Evolutionary conservation across 331 rosid species (phyloP).

Genomic region (Malus hybrid): DNA sequence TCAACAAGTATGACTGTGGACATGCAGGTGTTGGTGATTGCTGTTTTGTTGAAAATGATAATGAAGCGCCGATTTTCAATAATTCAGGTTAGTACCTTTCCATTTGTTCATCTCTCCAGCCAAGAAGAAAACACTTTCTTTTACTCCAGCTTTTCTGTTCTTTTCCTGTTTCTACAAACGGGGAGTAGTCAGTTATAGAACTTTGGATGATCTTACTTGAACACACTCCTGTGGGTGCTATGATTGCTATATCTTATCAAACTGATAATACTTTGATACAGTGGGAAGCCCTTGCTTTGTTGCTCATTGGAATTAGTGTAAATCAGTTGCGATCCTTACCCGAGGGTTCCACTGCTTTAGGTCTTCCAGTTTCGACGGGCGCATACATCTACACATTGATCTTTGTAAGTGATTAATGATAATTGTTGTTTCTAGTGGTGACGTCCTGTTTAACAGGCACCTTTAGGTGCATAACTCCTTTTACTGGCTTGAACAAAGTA

Average conservation of each 20-base stretch:
- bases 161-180: not conserved
- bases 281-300: conserved; percentile 94
- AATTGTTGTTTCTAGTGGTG: not conserved
- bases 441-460: not conserved
- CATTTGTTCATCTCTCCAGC: not conserved
- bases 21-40: conserved; percentile 88
- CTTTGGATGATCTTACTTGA: conserved; percentile 10
- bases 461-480: conserved; percentile 1
- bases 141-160: not conserved
- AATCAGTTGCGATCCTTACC: conserved; percentile 82
- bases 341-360: conserved; percentile 60
- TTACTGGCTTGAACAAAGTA: not conserved
- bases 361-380: conserved; percentile 60
- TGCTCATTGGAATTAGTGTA: conserved; percentile 87
- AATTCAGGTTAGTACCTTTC: conserved; percentile 61
- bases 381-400: conserved; percentile 68
- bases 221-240: conserved; percentile 1
- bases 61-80: conserved; percentile 82
- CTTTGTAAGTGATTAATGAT: conserved; percentile 52
- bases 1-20: conserved; percentile 12
- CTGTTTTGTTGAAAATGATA: conserved; percentile 66
- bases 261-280: conserved; percentile 32
- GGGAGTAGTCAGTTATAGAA: conserved; percentile 3
- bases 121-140: not conserved
- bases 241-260: not conserved